Conservation (phyloP, 768 basidiomycete species). For the Boletus bicolor region DNA sequence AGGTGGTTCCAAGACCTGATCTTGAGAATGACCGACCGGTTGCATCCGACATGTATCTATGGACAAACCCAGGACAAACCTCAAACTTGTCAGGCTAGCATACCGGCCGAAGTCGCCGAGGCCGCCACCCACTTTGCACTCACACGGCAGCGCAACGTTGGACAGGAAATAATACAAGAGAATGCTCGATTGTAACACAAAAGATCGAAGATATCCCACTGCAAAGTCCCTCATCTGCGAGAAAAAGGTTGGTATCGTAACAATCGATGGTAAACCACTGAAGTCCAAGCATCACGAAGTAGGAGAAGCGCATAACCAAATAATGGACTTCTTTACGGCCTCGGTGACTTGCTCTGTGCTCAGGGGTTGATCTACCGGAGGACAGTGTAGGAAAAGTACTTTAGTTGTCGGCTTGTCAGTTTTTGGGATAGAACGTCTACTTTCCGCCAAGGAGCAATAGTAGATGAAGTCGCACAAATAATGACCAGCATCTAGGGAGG, state of each 20-base stretch:
- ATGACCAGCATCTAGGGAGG: slow-evolving; percentile 74
- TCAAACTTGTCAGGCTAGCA: background rate
- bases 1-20: background rate
- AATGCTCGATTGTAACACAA: background rate
- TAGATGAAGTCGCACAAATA: slow-evolving; percentile 77
- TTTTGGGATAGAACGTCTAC: slow-evolving; percentile 41
- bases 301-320: slow-evolving; percentile 47
- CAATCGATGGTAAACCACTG: background rate
- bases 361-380: slow-evolving; percentile 62
- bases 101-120: slow-evolving; percentile 18
- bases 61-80: background rate
- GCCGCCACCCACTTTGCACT: background rate
- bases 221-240: slow-evolving; percentile 21
- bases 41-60: background rate
- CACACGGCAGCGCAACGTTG: background rate
- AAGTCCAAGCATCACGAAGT: slow-evolving; percentile 12
- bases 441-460: slow-evolving; percentile 72
- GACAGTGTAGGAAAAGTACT: slow-evolving; percentile 71
- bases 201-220: slow-evolving; percentile 13
- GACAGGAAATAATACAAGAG: slow-evolving; percentile 5
- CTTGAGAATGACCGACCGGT: slow-evolving; percentile 12
- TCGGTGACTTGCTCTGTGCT: slow-evolving; percentile 66
- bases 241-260: slow-evolving; percentile 17
- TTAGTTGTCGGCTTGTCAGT: slow-evolving; percentile 33
- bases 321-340: slow-evolving; percentile 56